Evolutionary conservation across 176 grass and related monocot species (phyloP).

Genomic region (Hordeum vulgare): DNA sequence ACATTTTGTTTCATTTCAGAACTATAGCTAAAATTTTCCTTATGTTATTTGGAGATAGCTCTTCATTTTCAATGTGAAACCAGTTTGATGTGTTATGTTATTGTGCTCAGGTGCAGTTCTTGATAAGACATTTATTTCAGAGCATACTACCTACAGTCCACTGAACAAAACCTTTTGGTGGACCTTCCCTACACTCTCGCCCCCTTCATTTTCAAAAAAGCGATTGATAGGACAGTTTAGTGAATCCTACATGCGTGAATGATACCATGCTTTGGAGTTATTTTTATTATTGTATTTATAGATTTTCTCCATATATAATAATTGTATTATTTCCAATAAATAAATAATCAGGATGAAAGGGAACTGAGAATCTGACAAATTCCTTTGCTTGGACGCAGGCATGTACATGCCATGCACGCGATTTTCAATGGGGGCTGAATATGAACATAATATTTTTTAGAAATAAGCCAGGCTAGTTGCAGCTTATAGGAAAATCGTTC

Average conservation of each 20-base stretch:
- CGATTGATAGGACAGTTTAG: neutral
- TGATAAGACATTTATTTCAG: neutral
- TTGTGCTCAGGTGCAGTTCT: neutral
- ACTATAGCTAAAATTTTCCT: too few species aligned
- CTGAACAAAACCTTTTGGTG: slow-evolving; percentile 13
- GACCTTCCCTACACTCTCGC: neutral
- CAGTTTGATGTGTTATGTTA: neutral
- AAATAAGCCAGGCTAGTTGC: too few species aligned
- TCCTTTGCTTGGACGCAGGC: too few species aligned
- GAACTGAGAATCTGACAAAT: too few species aligned
- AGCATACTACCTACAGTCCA: neutral
- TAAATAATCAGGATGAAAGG: slow-evolving; percentile 73
- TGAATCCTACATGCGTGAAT: neutral
- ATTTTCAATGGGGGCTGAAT: too few species aligned
- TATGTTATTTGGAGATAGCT: too few species aligned
- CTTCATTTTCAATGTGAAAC: neutral
- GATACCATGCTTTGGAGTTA: neutral
- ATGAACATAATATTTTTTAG: too few species aligned
- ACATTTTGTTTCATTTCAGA: too few species aligned
- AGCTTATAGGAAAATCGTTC: too few species aligned
- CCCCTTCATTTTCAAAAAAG: neutral
- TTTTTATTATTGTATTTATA: neutral
- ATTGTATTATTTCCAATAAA: neutral
- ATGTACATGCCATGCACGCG: too few species aligned
- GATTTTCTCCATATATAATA: neutral